Conservation (phyloP, 768 basidiomycete species). For the Sporobolomyces roseus region DNA sequence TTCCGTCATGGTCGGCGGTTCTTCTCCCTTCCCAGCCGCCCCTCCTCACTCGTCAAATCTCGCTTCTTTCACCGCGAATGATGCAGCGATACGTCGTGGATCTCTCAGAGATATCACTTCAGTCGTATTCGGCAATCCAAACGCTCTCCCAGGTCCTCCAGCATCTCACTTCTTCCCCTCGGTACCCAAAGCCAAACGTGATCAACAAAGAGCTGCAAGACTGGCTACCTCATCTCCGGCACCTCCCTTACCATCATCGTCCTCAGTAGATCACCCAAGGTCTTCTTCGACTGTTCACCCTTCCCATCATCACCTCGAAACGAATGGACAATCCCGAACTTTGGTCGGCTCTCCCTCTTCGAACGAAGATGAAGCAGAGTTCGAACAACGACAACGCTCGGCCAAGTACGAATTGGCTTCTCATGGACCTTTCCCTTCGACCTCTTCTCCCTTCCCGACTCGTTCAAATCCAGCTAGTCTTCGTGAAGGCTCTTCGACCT, state of each 20-base stretch:
- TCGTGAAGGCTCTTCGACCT: background rate
- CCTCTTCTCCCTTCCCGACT: background rate
- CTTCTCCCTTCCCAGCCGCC: background rate
- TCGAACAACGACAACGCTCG: background rate
- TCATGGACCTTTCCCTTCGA: slow-evolving; percentile 14
- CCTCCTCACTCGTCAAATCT: background rate
- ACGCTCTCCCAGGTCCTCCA: background rate
- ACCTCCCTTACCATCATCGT: background rate
- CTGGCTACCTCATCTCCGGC: background rate
- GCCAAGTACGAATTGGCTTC: slow-evolving; percentile 15
- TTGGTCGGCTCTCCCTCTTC: background rate
- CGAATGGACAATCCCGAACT: background rate
- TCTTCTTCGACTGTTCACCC: background rate
- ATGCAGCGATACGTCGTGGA: background rate
- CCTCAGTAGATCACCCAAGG: background rate
- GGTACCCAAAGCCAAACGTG: slow-evolving; percentile 13
- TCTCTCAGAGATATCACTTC: slow-evolving; percentile 12
- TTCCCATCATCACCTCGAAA: background rate
- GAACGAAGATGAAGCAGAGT: background rate
- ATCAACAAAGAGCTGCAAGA: slow-evolving; percentile 1
- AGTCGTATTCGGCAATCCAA: slow-evolving; percentile 3
- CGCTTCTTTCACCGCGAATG: background rate
- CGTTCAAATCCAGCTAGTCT: slow-evolving; percentile 3
- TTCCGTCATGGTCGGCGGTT: background rate
- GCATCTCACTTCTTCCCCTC: slow-evolving; percentile 27